Percentiles rank a stretch among this genome's conserved stretches.
These are phyloP conservation scores for Cardamine occulta DNA, from an alignment of 345 rosid species.

Conservation along the genomic window DNA sequence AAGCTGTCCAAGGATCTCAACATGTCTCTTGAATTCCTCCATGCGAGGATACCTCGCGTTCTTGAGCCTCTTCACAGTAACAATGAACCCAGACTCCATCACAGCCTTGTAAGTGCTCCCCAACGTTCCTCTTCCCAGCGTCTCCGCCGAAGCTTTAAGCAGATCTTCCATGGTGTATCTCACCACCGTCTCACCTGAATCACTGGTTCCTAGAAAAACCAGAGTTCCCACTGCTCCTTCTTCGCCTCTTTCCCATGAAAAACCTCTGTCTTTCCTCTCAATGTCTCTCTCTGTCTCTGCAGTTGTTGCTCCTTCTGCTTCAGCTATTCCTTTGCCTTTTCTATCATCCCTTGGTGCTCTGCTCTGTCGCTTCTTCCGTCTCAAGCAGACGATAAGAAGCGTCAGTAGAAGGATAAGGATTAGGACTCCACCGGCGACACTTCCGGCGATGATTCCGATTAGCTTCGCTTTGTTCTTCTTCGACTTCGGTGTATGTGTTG, in stretches of 20 bases:
- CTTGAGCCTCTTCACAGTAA: conserved; percentile 90
- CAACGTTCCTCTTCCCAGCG: conserved; percentile 80
- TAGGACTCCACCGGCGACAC: conserved; percentile 56
- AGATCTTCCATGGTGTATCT: conserved; percentile 81
- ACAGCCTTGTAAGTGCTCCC: conserved; percentile 98
- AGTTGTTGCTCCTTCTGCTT: conserved; percentile 35
- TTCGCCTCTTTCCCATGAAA: conserved; percentile 80
- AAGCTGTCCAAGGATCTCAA: conserved; percentile 76
- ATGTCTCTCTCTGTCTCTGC: conserved; percentile 45
- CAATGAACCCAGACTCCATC: conserved; percentile 93
- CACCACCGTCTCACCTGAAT: conserved; percentile 54
- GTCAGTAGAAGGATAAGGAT: conserved; percentile 36
- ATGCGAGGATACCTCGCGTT: conserved; percentile 74
- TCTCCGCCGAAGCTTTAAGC: conserved; percentile 92
- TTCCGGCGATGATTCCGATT: conserved; percentile 58
- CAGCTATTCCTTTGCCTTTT: conserved; percentile 38
- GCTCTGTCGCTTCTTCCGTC: conserved; percentile 37
- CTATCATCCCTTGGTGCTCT: conserved; percentile 42
- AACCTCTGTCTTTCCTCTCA: conserved; percentile 54
- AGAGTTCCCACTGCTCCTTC: conserved; percentile 78
- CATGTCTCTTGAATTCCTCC: conserved; percentile 76
- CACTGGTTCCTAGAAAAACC: conserved; percentile 71
- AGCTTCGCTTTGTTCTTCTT: conserved; percentile 43
- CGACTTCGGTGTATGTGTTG: conserved; percentile 22
- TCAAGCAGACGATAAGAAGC: conserved; percentile 35